Evolutionary conservation across 192 early-diverging fungal genomes (phyloP), one percentile per base, ranked within the genome.

Genomic region (Rhizoclosmatium globosum): DNA sequence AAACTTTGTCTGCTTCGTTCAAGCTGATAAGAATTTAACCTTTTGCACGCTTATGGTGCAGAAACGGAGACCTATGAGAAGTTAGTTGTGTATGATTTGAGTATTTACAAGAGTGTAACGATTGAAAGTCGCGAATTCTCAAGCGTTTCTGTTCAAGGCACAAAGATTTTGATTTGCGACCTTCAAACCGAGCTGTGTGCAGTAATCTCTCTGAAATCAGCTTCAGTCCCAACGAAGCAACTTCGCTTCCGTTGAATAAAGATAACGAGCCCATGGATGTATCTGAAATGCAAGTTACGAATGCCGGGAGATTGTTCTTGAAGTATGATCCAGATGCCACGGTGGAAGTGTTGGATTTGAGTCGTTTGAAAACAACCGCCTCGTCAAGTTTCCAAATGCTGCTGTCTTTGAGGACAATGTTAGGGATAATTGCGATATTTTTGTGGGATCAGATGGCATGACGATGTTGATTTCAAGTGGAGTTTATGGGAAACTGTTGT

Each of bases 321-420:
- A 13, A 42, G 39, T 45, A n/a, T 68, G 42, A 68, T 68, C 4
- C 9, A 9, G 4, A 31, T 17, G 43, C 42, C 9, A 41, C 19
- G 9, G 66, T 68, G 6, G 66, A 68, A 7, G 46, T 68, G 4
- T 68, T 17, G 39, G 43, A 68, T 44, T 44, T 68, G 46, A 68
- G 43, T 17, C 19, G 43, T 13, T 7, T 21, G 43, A 42, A 13
- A 42, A 15, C 66, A 17, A 46, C 9, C 43, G 66, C 1, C 0
- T 68, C 39, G 4, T 43, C 9, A n/a, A 17, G 43, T 13, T 9
- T 4, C 66, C 46, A 17, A 44, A 68, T 42, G 66, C 66, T 38
- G 66, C 66, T 4, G 66, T 13, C 43, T 43, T 47, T 46, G 38
- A n/a, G 31, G 66, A 44, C 1, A 41, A 68, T 68, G 4, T 17